A percentile compares a stretch with the other conserved stretches of the same genome.
phyloP scores from a whole-genome alignment of 2,329 filamentous ascomycete genomes.

The Metarhizium brunneum region DNA sequence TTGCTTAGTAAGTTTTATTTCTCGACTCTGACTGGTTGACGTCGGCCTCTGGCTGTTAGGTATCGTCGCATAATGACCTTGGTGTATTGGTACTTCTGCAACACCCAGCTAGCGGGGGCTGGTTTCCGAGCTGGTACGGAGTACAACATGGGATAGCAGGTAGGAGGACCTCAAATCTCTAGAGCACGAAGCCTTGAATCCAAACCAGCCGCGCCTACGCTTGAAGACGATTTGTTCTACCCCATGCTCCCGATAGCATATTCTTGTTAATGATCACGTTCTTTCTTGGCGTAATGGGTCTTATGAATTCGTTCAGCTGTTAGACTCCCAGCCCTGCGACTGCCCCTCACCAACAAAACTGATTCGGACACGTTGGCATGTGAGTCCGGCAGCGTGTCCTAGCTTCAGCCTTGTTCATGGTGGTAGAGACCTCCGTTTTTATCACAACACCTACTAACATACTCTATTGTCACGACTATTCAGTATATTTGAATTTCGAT shows the following conservation, averaged over 20 bases:
- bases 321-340: not conserved
- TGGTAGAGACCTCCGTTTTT: not conserved
- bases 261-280: not conserved
- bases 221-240: not conserved
- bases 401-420: not conserved
- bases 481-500: not conserved
- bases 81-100: too few relatives aligned
- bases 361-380: not conserved
- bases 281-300: not conserved
- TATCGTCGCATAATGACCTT: too few relatives aligned
- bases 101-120: too few relatives aligned
- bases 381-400: not conserved
- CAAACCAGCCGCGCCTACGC: too few relatives aligned
- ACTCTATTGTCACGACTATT: not conserved
- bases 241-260: not conserved
- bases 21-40: too few relatives aligned
- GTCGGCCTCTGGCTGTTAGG: too few relatives aligned
- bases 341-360: not conserved
- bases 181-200: too few relatives aligned
- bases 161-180: too few relatives aligned
- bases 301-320: not conserved
- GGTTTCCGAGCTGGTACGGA: too few relatives aligned
- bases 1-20: too few relatives aligned
- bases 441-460: not conserved
- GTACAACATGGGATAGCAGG: too few relatives aligned